Percentiles rank a stretch among this genome's conserved stretches.
Conservation (phyloP, 441 rosid species). For the Arabidopsis hybrid region DNA sequence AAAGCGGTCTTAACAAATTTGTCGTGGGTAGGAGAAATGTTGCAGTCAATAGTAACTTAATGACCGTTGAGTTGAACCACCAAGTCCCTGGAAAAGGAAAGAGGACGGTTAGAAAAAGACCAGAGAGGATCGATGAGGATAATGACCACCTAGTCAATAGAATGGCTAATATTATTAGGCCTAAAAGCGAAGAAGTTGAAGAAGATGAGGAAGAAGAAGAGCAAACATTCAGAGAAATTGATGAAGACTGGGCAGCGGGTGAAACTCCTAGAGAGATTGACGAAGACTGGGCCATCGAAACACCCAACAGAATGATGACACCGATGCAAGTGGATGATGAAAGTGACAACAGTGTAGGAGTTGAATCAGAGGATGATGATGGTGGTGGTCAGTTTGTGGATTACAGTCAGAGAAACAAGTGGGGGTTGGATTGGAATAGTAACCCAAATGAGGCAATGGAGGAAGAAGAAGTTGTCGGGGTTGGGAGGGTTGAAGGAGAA, state of each 20-base stretch:
- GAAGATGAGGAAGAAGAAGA: slow-evolving; percentile 44
- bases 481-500: slow-evolving; percentile 53
- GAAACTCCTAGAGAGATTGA: slow-evolving; percentile 52
- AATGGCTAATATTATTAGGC: slow-evolving; percentile 46
- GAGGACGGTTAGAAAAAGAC: slow-evolving; percentile 79
- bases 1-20: slow-evolving; percentile 49
- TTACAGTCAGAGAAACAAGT: slow-evolving; percentile 58
- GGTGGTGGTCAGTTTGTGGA: slow-evolving; percentile 59
- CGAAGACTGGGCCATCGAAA: slow-evolving; percentile 69
- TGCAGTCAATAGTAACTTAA: slow-evolving; percentile 42
- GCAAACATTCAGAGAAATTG: slow-evolving; percentile 49
- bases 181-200: slow-evolving; percentile 43
- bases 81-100: slow-evolving; percentile 72
- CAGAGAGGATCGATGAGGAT: slow-evolving; percentile 57
- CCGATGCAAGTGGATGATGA: slow-evolving; percentile 53
- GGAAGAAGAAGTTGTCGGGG: slow-evolving; percentile 56
- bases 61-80: slow-evolving; percentile 45
- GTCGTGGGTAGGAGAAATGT: slow-evolving; percentile 48
- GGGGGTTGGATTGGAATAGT: slow-evolving; percentile 60
- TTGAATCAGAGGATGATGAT: slow-evolving; percentile 73
- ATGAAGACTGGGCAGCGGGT: slow-evolving; percentile 64
- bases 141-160: slow-evolving; percentile 39
- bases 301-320: slow-evolving; percentile 48
- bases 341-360: slow-evolving; percentile 68
- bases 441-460: slow-evolving; percentile 62